Evolutionary conservation across 2,329 filamentous ascomycete genomes (phyloP), one percentile per base, ranked within the genome.

Genomic region (Xylaria sp.): DNA sequence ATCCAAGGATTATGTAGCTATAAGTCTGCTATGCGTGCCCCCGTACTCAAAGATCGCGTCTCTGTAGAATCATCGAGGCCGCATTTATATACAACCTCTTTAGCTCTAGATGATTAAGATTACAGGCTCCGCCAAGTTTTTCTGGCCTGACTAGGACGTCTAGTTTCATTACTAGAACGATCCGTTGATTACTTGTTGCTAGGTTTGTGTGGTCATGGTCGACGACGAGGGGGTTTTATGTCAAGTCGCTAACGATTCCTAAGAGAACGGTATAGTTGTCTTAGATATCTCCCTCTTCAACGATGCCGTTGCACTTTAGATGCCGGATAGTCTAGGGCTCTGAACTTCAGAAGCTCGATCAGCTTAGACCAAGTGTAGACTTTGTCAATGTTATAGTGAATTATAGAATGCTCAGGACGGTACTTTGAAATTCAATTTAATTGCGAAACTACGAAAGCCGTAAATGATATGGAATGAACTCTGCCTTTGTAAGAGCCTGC

Each of bases 401-500:
- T 36, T 15, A 9, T 50, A 47, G 17, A 31, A 42, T 45, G 36
- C 22, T 31, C 58, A 51, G 33, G 20, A 51, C 15, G 36, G 53
- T 33, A 47, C 47, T 22, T 61, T 61, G 15, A 53, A 61, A 31
- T 61, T 53, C 11, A 31, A 45, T 22, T n/a, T 36, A 13, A 3
- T 61, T 33, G 9, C 17, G 5, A 61, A 61, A 42, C 15, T 15
- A 11, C 1, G n/a, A 5, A 13, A n/a, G 31, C 38, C 5, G 29
- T 27, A 36, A 3, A 55, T 61, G 38, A 22, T 55, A 27, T 36
- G 54, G 61, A 42, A 56, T 25, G 50, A 56, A 44, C 36, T 63
- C 3, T 36, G 47, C 22, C 22, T 39, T 47, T 39, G 31, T 15
- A 45, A 36, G 51, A 33, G 39, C 27, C 60, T 54, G 29, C 42